Evolutionary conservation across 805 yeast genomes (phyloP).

Genomic region (Yarrowia sp.): DNA sequence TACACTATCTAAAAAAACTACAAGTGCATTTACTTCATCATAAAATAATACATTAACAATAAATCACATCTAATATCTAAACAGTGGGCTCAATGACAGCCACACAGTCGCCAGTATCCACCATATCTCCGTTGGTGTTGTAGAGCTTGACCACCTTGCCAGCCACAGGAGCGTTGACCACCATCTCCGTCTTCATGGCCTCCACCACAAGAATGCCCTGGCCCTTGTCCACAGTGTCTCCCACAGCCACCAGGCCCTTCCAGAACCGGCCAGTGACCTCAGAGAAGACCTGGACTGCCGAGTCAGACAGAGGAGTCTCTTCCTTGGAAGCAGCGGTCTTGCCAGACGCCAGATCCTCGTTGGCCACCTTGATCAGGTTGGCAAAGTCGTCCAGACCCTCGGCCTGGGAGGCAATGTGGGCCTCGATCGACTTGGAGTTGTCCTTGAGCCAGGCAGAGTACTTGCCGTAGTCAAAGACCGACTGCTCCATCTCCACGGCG

Average conservation of each 20-base stretch:
- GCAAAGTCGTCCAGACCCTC: constrained; percentile 88
- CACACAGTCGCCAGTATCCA: constrained; percentile 94
- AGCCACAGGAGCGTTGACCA: constrained; percentile 66
- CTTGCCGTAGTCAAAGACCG: constrained; percentile 80
- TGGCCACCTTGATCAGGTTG: constrained; percentile 77
- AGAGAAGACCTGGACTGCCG: constrained; percentile 85
- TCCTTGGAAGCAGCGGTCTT: constrained; percentile 54
- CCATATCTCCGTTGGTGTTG: constrained; percentile 92
- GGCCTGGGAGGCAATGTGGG: constrained; percentile 71
- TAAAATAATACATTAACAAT: background rate
- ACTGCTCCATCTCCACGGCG: constrained; percentile 73
- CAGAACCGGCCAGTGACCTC: constrained; percentile 96
- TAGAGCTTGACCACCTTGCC: constrained; percentile 52
- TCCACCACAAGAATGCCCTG: constrained; percentile 89
- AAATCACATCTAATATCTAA: background rate
- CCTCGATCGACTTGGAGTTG: constrained; percentile 73
- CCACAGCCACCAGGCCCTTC: constrained; percentile 84
- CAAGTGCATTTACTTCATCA: background rate
- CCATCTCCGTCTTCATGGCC: constrained; percentile 99
- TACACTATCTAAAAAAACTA: background rate
- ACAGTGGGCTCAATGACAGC: constrained; percentile 67
- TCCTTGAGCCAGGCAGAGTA: constrained; percentile 80
- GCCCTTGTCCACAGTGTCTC: constrained; percentile 74
- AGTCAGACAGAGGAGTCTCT: constrained; percentile 54
- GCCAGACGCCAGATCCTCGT: constrained; percentile 75